Conservation (phyloP, 2,329 filamentous ascomycete species). For the Pseudocercospora fuligena region DNA sequence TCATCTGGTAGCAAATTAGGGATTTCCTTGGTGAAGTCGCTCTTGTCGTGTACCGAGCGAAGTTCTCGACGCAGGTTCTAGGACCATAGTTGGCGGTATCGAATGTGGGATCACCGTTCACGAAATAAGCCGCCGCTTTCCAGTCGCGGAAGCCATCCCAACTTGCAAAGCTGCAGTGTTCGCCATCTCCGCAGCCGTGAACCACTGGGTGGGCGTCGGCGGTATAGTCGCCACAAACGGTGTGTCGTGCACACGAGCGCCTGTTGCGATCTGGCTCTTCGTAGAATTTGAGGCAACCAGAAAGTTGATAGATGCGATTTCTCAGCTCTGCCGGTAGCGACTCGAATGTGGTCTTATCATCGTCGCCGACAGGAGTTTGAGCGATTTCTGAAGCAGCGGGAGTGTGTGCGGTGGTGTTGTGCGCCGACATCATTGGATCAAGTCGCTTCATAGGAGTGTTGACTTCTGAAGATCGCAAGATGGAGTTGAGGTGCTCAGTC, state of each 20-base stretch:
- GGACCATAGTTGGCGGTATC: too few relatives aligned
- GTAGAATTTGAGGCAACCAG: neutral
- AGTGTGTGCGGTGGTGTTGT: neutral
- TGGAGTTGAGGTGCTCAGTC: neutral
- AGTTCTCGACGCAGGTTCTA: neutral
- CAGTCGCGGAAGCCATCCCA: neutral
- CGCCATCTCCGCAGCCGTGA: neutral
- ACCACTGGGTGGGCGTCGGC: neutral
- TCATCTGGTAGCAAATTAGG: neutral
- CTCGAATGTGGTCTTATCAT: slow-evolving; percentile 32
- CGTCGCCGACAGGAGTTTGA: neutral
- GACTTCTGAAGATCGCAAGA: too few relatives aligned
- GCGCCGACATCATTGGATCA: too few relatives aligned
- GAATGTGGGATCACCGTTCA: neutral
- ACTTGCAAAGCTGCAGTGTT: neutral
- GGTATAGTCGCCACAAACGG: neutral
- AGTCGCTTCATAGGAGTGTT: too few relatives aligned
- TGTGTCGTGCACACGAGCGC: neutral
- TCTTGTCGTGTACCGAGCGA: neutral
- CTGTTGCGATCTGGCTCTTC: neutral
- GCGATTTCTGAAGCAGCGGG: neutral
- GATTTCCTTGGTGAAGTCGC: neutral
- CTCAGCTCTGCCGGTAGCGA: slow-evolving; percentile 38
- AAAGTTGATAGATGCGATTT: slow-evolving; percentile 35
- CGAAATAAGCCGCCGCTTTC: neutral